Percentiles rank a stretch among this genome's conserved stretches.
These are phyloP conservation scores for Fusarium mundagurra DNA, from an alignment of 2,329 filamentous ascomycete genomes.

Conservation along the genomic window DNA sequence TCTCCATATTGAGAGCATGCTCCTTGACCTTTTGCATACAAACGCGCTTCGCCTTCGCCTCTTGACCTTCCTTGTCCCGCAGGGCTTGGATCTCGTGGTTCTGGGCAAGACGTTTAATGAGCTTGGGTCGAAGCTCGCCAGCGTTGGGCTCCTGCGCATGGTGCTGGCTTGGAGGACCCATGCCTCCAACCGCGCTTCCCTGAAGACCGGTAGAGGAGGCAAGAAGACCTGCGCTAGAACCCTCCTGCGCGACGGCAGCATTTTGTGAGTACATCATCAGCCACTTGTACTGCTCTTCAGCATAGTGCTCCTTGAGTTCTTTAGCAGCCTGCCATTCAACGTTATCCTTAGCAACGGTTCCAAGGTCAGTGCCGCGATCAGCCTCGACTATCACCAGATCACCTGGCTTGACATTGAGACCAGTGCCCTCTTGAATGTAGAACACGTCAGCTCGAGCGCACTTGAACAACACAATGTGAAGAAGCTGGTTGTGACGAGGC, in stretches of 20 bases:
- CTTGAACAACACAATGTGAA: slow-evolving; percentile 96
- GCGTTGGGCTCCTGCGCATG: slow-evolving; percentile 76
- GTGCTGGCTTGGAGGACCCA: slow-evolving; percentile 79
- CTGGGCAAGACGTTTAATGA: slow-evolving; percentile 95
- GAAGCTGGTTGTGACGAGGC: slow-evolving; percentile 72
- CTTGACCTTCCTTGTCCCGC: slow-evolving; percentile 95
- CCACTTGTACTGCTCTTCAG: slow-evolving; percentile 97
- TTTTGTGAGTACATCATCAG: slow-evolving; percentile 97
- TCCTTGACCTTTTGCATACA: slow-evolving; percentile 97
- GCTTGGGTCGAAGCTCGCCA: slow-evolving; percentile 89
- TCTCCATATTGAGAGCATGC: slow-evolving; percentile 96
- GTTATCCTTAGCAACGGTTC: slow-evolving; percentile 89
- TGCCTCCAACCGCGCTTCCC: slow-evolving; percentile 78
- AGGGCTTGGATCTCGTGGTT: slow-evolving; percentile 89
- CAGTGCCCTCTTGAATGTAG: slow-evolving; percentile 95
- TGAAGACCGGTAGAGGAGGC: slow-evolving; percentile 71
- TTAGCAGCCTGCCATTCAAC: slow-evolving; percentile 89
- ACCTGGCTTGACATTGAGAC: slow-evolving; percentile 87
- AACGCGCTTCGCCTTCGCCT: slow-evolving; percentile 95
- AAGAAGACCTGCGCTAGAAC: slow-evolving; percentile 69
- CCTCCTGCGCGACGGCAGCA: slow-evolving; percentile 70
- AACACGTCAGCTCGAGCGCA: slow-evolving; percentile 95
- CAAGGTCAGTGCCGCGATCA: slow-evolving; percentile 93
- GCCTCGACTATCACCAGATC: slow-evolving; percentile 98
- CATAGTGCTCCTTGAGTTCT: slow-evolving; percentile 88